Evolutionary conservation across 371 early-diverging fungal species (phyloP).

Genomic region (Mucor saturninus): DNA sequence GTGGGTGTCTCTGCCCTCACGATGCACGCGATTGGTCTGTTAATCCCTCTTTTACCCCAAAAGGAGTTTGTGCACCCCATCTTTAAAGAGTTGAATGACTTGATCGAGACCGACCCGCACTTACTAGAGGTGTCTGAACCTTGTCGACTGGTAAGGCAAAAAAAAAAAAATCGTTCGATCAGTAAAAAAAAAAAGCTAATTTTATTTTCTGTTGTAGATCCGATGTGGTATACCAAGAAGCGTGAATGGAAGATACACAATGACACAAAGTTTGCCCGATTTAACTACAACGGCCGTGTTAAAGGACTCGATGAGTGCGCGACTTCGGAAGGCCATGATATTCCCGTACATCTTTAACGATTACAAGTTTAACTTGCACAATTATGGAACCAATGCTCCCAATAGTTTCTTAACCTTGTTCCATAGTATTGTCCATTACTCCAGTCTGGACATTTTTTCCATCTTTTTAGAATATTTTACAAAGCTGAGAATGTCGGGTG

Average conservation of each 20-base stretch:
- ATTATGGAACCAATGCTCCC: conserved; percentile 63
- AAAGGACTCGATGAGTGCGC: conserved; percentile 42
- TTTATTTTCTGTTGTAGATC: conserved; percentile 31
- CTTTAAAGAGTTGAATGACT: conserved; percentile 47
- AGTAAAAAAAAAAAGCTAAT: background rate
- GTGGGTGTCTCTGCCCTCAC: conserved; percentile 49
- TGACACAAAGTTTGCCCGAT: conserved; percentile 46
- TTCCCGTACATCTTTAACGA: conserved; percentile 63
- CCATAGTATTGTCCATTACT: conserved; percentile 68
- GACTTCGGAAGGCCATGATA: conserved; percentile 54
- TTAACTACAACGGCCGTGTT: conserved; percentile 40
- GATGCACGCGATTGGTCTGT: conserved; percentile 51
- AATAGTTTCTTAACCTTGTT: conserved; percentile 68
- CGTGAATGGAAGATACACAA: conserved; percentile 42
- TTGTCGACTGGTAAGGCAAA: conserved; percentile 50
- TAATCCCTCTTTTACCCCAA: conserved; percentile 50
- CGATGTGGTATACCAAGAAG: conserved; percentile 52
- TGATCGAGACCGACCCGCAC: conserved; percentile 48
- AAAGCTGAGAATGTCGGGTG: conserved; percentile 39
- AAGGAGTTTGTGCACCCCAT: conserved; percentile 50
- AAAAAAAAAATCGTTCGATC: background rate
- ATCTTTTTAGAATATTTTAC: conserved; percentile 46
- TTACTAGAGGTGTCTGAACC: conserved; percentile 55
- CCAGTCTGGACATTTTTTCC: conserved; percentile 60
- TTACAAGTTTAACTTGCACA: conserved; percentile 65